Base-by-base conservation (phyloP, 257 asterid species). In the Solanum peruvianum region DNA sequence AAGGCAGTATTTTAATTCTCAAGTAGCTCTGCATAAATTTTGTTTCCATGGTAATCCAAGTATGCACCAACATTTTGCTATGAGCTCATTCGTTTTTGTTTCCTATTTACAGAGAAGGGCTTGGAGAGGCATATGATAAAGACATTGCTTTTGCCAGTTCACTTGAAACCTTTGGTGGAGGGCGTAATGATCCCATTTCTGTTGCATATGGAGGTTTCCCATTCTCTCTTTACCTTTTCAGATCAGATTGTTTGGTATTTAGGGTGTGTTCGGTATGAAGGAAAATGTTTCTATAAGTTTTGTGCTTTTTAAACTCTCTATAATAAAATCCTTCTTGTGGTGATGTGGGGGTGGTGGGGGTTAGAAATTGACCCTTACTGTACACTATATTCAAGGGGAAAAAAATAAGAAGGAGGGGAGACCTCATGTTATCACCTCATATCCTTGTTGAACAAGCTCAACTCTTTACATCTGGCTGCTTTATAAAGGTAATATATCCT, bases 101-200 rank as follows among this genome's bases (percentile, higher is more conserved):
- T 82, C 86, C 88, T 70, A 89, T 91, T 87, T 89, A 67, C 93
- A 97, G 99, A 58, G 99, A 96, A 87, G 99, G 99, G 89, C 98
- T 96, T 88, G 99, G 97, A 87, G 99, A 97, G 90, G 96, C 97
- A 91, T 95, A 93, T 84, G 98, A 95, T 76, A 94, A 93, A 91
- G 98, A 97, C 88, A 91, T 95, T 91, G 94, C 97, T 88, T 97
- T 97, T 90, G 98, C 99, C 83, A 90, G 93, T 91, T 89, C 98
- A 21, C 95, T 97, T 73, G 99, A 96, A 91, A 93, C 89, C 80
- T 95, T 97, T 94, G 93, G 97, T 52, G 99, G 99, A 72, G 98
- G 95, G 77, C 96, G 90, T 85, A 91, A 93, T 90, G 99, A 97
- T 89, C 99, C 98, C 81, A 87, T 95, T 87, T 93, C 97, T 72